Conservation (phyloP, 352 stramenopile species). For the Pilasporangium apinafurcum region DNA sequence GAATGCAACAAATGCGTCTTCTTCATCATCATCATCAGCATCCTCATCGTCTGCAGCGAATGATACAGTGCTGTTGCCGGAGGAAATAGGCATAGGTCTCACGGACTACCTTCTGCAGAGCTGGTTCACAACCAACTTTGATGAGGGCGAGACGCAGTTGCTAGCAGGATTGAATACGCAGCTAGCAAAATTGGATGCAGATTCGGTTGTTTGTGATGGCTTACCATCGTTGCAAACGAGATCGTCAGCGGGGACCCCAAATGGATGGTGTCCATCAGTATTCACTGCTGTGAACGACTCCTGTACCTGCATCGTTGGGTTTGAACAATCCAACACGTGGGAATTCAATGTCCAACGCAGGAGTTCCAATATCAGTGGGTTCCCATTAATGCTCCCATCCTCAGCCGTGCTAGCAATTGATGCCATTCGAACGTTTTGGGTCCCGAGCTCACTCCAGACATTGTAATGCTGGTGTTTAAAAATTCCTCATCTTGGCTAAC, state of each 20-base stretch:
- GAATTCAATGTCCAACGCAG: not conserved
- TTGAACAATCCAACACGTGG: not conserved
- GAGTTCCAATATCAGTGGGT: not conserved
- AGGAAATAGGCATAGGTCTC: constrained; percentile 3
- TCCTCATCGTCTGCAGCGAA: not conserved
- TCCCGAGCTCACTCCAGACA: not conserved
- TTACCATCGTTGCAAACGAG: constrained; percentile 19
- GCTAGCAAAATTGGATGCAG: constrained; percentile 1
- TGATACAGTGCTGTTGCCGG: not conserved
- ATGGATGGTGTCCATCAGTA: constrained; percentile 16
- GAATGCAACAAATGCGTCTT: not conserved
- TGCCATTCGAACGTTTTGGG: not conserved
- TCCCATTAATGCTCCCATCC: not conserved
- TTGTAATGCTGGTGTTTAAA: not conserved
- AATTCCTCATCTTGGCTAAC: no score
- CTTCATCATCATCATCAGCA: not conserved
- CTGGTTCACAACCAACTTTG: constrained; percentile 23
- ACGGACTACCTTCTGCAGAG: constrained; percentile 10
- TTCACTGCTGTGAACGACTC: constrained; percentile 23
- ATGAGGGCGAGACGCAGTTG: constrained; percentile 24
- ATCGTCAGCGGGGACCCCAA: constrained; percentile 12
- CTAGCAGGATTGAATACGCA: constrained; percentile 9
- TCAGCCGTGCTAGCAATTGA: not conserved
- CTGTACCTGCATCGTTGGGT: constrained; percentile 29
- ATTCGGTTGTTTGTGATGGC: constrained; percentile 13